Base-by-base conservation (phyloP, 164 flowering plant genomes). In the Houttuynia cordata region DNA sequence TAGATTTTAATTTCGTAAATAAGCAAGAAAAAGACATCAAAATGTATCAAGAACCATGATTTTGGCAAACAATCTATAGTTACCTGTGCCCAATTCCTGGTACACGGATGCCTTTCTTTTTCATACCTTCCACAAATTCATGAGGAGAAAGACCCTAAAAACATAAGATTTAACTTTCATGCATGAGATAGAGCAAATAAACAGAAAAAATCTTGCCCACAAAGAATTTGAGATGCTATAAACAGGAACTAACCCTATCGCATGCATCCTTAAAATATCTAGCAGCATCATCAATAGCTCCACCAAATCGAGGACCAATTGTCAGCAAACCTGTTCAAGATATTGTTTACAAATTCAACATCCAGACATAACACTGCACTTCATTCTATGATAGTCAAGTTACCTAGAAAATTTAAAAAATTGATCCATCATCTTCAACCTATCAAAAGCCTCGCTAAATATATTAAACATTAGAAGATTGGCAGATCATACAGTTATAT, bases 51-150 rank as follows among this genome's bases (percentile, higher is more conserved):
- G n/a, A 25, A 57, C n/a, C 8, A 45, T 14, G 6, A 30, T 30
- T 30, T 30, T 30, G 4, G 49, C 49, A 42, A 42, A 42, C 4
- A 42, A 42, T 1, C 17, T 12, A 42, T 8, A 34, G 7, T n/a
- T 81, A 90, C 97, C 97, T 94, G 88, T 94, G 97, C 53, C 99
- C 97, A 68, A 94, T 94, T 60, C 99, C 97, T 13, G 99, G 99
- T 30, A 94, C 99, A 68, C 97, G 96, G 56, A 93, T 88, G 55
- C 99, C 99, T 68, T 86, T 88, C 88, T 88, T 93, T 72, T 90
- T 93, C 99, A 93, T 90, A 55, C 82, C 64, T 67, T 93, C 99
- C 15, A 91, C 99, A 71, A 90, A 93, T 69, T 93, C 97, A 51
- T 90, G 88, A 40, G 97, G 85, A 51, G 88, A 59, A 62, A 90